Base-by-base conservation (phyloP, 1,284 basidiomycete genomes). In the Gymnopus androsaceus region DNA sequence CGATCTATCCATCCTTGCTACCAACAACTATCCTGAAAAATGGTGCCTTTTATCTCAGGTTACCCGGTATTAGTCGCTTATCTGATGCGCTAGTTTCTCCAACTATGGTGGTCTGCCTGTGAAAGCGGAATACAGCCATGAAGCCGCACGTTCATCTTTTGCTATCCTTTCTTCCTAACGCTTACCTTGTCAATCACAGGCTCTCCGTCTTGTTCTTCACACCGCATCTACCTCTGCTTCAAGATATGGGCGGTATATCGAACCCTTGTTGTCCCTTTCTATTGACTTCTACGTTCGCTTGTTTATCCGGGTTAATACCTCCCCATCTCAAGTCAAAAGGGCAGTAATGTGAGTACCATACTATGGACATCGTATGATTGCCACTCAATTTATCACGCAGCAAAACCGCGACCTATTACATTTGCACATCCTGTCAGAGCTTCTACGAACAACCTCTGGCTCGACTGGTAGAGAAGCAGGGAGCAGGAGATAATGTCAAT, bases 221-320 rank as follows among this genome's bases (percentile, higher is more conserved):
- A 78, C 90, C 0, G 75, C 98, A 38, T 89, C 94, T 0, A 88
- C 87, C 0, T 87, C 94, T 1, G 97, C 96, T 0, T 86, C 91
- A 15, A 83, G 94, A 63, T 99, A 99, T 67, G 95, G 96, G 0
- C 86, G 94, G 45, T 91, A 88, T 67, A 94, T 99, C 61, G 85
- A 92, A 61, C 96, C 96, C 1, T 74, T 98, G n/a, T 72, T 98
- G 6, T 95, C 90, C 0, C 79, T 99, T 34, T 96, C 94, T 11
- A 98, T 99, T 68, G 97, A 99, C 69, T 99, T 99, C 69, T 99
- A 99, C 70, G 88, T 98, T 25, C 89, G 97, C 6, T 70, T 98
- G 14, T 99, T 98, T 67, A 85, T 98, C 9, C 84, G 88, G 14
- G 78, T 99, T 4, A 77, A 85, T 60, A 82, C 87, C 0, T 80